Percentiles rank a stretch among this genome's conserved stretches.
These are phyloP conservation scores for Hypoxylon trugodes DNA, from an alignment of 495 filamentous ascomycete species.

Conservation along the genomic window DNA sequence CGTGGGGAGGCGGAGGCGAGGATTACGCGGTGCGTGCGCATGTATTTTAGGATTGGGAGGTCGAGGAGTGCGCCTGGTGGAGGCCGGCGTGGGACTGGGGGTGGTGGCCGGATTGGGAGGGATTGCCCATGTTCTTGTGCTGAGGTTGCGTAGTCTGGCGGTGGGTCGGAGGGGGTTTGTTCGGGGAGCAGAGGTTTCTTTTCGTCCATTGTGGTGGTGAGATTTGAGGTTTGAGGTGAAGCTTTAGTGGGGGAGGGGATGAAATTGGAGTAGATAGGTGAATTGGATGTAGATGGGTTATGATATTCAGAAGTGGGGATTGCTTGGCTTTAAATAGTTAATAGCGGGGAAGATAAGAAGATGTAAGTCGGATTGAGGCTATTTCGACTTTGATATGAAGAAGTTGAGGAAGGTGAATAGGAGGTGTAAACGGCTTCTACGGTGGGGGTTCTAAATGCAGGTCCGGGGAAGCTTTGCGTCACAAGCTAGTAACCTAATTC, in stretches of 20 bases:
- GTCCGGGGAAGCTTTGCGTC: conserved; percentile 29
- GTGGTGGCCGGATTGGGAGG: conserved; percentile 23
- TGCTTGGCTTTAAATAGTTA: not conserved
- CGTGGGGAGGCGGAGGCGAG: conserved; percentile 89
- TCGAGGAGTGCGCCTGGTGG: conserved; percentile 76
- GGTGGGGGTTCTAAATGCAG: conserved; percentile 30
- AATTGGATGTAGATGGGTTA: not conserved
- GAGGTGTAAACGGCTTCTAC: not conserved
- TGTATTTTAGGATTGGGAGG: conserved; percentile 76
- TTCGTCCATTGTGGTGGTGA: conserved; percentile 37
- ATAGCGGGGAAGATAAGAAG: not conserved
- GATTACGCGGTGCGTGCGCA: conserved; percentile 79
- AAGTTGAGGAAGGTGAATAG: conserved; percentile 1
- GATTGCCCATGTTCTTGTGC: conserved; percentile 48
- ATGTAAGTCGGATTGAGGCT: not conserved
- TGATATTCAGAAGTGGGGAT: not conserved
- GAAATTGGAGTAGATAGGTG: not conserved
- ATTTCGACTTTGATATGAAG: not conserved
- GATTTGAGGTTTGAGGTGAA: conserved; percentile 4
- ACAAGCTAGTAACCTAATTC: conserved; percentile 15
- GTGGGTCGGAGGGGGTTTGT: conserved; percentile 48
- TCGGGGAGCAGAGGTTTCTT: conserved; percentile 31
- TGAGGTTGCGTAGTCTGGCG: conserved; percentile 55
- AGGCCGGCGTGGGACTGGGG: conserved; percentile 33
- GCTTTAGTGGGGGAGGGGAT: not conserved